phyloP scores from a whole-genome alignment of 192 early-diverging fungal species.

The Linnemannia hyalina region DNA sequence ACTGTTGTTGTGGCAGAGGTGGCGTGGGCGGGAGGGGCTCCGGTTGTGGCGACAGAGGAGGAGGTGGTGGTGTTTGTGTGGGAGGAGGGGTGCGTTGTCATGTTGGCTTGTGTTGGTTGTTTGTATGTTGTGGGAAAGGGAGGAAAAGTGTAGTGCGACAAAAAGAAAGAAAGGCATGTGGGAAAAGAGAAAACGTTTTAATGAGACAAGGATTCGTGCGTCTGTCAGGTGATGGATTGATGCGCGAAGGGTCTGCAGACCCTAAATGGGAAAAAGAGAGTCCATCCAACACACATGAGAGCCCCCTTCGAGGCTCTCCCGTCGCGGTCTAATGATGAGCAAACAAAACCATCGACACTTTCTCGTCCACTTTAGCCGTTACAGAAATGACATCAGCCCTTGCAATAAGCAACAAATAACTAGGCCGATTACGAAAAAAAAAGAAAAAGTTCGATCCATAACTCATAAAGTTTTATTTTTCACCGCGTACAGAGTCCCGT shows the following conservation, averaged over 20 bases:
- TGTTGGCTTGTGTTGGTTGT: not conserved
- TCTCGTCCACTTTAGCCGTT: too few relatives aligned
- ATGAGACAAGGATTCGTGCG: not conserved
- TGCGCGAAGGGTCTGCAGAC: not conserved
- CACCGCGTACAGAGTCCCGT: not conserved
- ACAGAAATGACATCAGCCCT: too few relatives aligned
- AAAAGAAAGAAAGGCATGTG: not conserved
- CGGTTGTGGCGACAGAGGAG: not conserved
- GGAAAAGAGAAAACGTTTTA: not conserved
- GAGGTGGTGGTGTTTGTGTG: not conserved
- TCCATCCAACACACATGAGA: not conserved
- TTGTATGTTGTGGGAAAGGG: not conserved
- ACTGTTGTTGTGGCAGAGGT: not conserved
- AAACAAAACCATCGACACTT: not conserved
- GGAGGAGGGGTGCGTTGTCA: conserved; percentile 4
- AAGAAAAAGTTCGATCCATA: too few relatives aligned
- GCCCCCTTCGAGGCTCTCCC: not conserved
- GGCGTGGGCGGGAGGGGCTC: not conserved
- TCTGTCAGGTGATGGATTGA: not conserved
- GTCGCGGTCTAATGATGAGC: not conserved
- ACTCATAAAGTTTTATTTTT: not conserved
- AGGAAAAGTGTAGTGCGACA: not conserved
- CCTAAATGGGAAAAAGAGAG: not conserved
- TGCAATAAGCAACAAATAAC: too few relatives aligned
- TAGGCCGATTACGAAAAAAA: too few relatives aligned